Conservation (phyloP, 257 asterid species). For the Osmanthus fragrans region DNA sequence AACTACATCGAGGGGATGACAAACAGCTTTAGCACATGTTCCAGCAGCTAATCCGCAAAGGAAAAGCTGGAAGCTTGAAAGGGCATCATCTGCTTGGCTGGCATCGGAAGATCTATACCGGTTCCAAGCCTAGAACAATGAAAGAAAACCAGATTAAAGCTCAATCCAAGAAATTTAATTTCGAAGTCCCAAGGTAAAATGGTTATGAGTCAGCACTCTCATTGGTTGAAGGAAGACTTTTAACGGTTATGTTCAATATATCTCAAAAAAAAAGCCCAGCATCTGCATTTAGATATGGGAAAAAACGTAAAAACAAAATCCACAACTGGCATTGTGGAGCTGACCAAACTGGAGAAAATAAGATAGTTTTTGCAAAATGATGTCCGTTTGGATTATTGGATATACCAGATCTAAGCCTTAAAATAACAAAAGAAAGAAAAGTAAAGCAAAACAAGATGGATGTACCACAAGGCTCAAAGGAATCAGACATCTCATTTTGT, state of each 20-base stretch:
- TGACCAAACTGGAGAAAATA: not conserved
- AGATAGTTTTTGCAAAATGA: not conserved
- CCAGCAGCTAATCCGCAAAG: slow-evolving; percentile 89
- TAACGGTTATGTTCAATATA: not conserved
- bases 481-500: not conserved
- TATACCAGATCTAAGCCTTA: not conserved
- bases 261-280: not conserved
- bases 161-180: not conserved
- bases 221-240: not conserved
- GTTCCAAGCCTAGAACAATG: slow-evolving; percentile 65
- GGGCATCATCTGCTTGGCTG: slow-evolving; percentile 32
- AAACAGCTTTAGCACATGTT: slow-evolving; percentile 76
- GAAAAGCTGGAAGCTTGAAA: slow-evolving; percentile 85
- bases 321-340: not conserved
- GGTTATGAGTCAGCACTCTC: not conserved
- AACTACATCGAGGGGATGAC: slow-evolving; percentile 97
- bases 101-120: slow-evolving; percentile 36
- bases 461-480: not conserved
- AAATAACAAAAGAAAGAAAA: too few species aligned
- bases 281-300: not conserved
- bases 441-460: not conserved
- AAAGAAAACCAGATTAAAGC: slow-evolving; percentile 11
- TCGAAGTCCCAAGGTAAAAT: not conserved
- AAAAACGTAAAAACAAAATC: not conserved
- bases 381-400: not conserved